These are phyloP conservation scores for Wickerhamiella bombiphila DNA, from an alignment of 805 yeast species.

Conservation along the genomic window DNA sequence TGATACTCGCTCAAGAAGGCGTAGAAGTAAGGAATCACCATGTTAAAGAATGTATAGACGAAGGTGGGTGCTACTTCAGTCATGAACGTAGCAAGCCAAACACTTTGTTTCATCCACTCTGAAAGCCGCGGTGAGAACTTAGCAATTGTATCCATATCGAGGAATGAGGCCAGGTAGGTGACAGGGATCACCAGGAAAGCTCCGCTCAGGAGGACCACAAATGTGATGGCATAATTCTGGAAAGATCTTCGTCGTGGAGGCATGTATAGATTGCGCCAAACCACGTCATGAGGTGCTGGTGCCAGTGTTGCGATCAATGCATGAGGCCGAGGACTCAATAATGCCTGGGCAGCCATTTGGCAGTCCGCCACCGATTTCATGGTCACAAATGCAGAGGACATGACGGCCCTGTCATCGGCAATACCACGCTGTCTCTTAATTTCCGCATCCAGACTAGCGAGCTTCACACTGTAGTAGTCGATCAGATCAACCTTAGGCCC, in stretches of 20 bases:
- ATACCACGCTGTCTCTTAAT: slow-evolving; percentile 44
- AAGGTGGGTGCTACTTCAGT: slow-evolving; percentile 87
- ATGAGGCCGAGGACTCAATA: slow-evolving; percentile 76
- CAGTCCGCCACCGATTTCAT: slow-evolving; percentile 93
- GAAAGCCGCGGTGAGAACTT: slow-evolving; percentile 78
- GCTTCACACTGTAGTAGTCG: slow-evolving; percentile 52
- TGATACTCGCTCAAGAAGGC: slow-evolving; percentile 71
- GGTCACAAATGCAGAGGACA: slow-evolving; percentile 85
- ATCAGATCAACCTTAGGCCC: slow-evolving; percentile 73
- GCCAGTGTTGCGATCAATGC: slow-evolving; percentile 71
- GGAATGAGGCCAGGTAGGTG: slow-evolving; percentile 64
- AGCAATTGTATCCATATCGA: slow-evolving; percentile 63
- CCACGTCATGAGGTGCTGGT: slow-evolving; percentile 91
- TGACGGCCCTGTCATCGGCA: slow-evolving; percentile 53
- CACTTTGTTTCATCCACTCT: slow-evolving; percentile 41
- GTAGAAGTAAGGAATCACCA: slow-evolving; percentile 71
- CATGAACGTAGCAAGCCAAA: slow-evolving; percentile 63
- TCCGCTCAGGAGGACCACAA: slow-evolving; percentile 52
- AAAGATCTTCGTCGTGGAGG: slow-evolving; percentile 57
- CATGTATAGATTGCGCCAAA: slow-evolving; percentile 81
- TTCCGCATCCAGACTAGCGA: slow-evolving; percentile 55
- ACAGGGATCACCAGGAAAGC: slow-evolving; percentile 71
- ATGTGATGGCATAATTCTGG: slow-evolving; percentile 49
- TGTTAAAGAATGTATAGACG: slow-evolving; percentile 71
- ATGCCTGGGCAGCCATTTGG: slow-evolving; percentile 93